Conservation (phyloP, 208 protist genomes). For the Kentomonas sorsogonicus region DNA sequence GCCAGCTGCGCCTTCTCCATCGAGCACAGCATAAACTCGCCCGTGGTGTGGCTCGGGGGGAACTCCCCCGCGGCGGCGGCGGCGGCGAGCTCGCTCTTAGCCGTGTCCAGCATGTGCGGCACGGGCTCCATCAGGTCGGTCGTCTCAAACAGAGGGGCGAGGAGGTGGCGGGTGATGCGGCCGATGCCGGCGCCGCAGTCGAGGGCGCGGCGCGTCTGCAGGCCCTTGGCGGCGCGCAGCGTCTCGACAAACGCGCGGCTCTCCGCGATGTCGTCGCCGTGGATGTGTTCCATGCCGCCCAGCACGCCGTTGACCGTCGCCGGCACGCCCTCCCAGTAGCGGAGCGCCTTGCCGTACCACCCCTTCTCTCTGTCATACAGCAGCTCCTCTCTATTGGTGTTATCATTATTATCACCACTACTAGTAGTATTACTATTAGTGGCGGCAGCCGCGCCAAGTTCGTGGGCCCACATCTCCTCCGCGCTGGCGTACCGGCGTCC, state of each 20-base stretch:
- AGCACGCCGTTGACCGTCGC: conserved; percentile 86
- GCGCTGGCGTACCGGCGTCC: conserved; percentile 46
- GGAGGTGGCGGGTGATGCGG: conserved; percentile 76
- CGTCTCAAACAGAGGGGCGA: conserved; percentile 53
- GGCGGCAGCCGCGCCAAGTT: conserved; percentile 22
- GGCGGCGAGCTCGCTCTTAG: conserved; percentile 59
- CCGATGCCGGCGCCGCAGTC: conserved; percentile 91
- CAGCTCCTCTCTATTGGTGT: conserved; percentile 44
- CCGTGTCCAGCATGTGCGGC: conserved; percentile 79
- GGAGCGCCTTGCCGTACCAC: conserved; percentile 86
- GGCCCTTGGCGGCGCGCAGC: conserved; percentile 46
- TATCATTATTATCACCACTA: too few species aligned
- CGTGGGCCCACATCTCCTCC: conserved; percentile 66
- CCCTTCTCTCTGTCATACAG: conserved; percentile 69
- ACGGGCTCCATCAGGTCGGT: conserved; percentile 87
- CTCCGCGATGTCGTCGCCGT: conserved; percentile 67
- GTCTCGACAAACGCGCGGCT: conserved; percentile 56
- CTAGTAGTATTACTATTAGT: too few species aligned
- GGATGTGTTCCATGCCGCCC: conserved; percentile 80
- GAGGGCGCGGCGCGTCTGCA: conserved; percentile 73
- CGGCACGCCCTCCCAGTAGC: conserved; percentile 84
- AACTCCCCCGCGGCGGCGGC: conserved; percentile 24
- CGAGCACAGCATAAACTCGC: conserved; percentile 70
- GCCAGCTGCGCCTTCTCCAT: conserved; percentile 71
- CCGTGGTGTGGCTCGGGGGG: too few species aligned